A percentile compares a stretch with the other conserved stretches of the same genome.
phyloP scores from a whole-genome alignment of 805 yeast genomes.

The Starmerella sp. region DNA sequence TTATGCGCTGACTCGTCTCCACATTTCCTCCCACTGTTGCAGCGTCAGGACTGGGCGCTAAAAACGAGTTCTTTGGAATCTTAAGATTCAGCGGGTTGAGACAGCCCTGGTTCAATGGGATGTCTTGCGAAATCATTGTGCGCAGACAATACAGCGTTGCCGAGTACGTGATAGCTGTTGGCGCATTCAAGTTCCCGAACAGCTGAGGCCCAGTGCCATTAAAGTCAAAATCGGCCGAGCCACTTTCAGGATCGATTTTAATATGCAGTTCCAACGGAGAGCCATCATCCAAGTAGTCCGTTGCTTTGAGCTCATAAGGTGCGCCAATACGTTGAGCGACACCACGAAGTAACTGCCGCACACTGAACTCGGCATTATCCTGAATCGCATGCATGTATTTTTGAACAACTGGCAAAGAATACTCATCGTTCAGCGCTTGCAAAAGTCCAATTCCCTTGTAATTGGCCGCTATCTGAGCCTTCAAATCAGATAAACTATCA shows the following conservation, averaged over 20 bases:
- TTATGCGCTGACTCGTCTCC: constrained; percentile 84
- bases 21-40: constrained; percentile 96
- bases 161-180: constrained; percentile 76
- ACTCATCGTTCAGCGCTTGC: constrained; percentile 49
- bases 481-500: constrained; percentile 75
- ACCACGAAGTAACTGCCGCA: constrained; percentile 41
- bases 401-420: constrained; percentile 46
- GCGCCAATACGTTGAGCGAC: constrained; percentile 33
- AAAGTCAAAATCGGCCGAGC: constrained; percentile 69
- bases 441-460: constrained; percentile 69
- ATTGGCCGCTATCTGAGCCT: constrained; percentile 83
- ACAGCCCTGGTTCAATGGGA: constrained; percentile 92
- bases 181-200: constrained; percentile 86
- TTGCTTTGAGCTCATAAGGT: constrained; percentile 19
- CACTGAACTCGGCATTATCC: constrained; percentile 63
- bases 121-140: constrained; percentile 72
- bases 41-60: constrained; percentile 71
- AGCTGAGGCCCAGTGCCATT: constrained; percentile 78
- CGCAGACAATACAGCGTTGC: constrained; percentile 82
- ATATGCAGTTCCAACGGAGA: constrained; percentile 25
- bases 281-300: constrained; percentile 31
- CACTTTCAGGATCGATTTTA: constrained; percentile 39
- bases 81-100: constrained; percentile 60
- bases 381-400: constrained; percentile 76
- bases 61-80: constrained; percentile 50